A percentile compares a stretch with the other conserved stretches of the same genome.
phyloP scores from a whole-genome alignment of 2,329 filamentous ascomycete genomes.

The Diplocarpon mali region DNA sequence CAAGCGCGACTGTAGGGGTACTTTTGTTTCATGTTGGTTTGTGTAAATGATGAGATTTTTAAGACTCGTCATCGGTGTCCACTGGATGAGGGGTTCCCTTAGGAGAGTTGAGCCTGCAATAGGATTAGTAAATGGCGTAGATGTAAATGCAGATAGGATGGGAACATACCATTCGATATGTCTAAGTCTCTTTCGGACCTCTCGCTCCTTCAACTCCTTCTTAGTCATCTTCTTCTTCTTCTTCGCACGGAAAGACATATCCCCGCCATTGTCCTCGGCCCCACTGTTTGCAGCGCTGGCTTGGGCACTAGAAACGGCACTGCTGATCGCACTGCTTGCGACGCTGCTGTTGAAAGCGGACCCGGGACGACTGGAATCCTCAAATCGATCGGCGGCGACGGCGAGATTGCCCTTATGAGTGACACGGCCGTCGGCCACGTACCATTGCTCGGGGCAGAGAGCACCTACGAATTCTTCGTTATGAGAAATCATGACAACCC shows the following conservation, averaged over 20 bases:
- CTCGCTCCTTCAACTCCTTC: conserved; percentile 88
- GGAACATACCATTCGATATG: conserved; percentile 58
- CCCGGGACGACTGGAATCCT: conserved; percentile 61
- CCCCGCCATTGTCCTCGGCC: conserved; percentile 68
- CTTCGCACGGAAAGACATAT: conserved; percentile 76
- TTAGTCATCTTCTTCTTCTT: conserved; percentile 99
- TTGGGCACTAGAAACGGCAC: conserved; percentile 42
- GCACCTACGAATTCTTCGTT: conserved; percentile 98
- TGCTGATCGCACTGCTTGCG: conserved; percentile 45
- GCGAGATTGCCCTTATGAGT: conserved; percentile 71
- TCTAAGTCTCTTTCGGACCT: conserved; percentile 74
- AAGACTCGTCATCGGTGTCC: conserved; percentile 26
- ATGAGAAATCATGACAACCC: conserved; percentile 98
- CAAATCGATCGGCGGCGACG: conserved; percentile 71
- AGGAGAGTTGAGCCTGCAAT: conserved; percentile 24
- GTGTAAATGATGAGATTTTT: conserved; percentile 4
- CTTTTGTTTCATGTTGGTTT: conserved; percentile 1
- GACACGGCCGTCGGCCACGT: conserved; percentile 79
- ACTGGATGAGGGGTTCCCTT: conserved; percentile 27
- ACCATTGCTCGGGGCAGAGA: conserved; percentile 92
- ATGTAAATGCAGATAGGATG: conserved; percentile 40
- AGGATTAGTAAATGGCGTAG: conserved; percentile 31
- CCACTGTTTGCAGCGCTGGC: conserved; percentile 66
- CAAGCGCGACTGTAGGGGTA: background rate
- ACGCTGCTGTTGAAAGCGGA: conserved; percentile 48